Evolutionary conservation across 768 basidiomycete genomes (phyloP).

Genomic region (Heimioporus sp.): DNA sequence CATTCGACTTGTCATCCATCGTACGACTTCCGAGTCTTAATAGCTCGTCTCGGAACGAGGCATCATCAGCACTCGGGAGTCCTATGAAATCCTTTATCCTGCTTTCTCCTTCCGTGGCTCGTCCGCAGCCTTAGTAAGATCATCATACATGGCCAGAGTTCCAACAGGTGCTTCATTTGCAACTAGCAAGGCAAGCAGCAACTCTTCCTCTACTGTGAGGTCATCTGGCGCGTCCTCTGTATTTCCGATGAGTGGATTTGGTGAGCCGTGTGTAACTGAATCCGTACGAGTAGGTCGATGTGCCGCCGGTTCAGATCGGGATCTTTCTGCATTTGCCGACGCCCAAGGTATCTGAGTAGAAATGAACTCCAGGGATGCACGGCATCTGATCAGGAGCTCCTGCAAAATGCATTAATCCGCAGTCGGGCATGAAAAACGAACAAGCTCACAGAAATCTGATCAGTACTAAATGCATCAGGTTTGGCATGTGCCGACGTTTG

Average conservation of each 20-base stretch:
- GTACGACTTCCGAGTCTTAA: too few species aligned
- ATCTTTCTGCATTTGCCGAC: constrained; percentile 73
- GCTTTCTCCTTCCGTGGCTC: constrained; percentile 63
- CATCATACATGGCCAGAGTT: constrained; percentile 73
- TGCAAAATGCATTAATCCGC: constrained; percentile 26
- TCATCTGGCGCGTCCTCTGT: constrained; percentile 38
- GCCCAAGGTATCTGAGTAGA: constrained; percentile 92
- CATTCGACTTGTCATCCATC: too few species aligned
- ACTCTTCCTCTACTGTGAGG: constrained; percentile 68
- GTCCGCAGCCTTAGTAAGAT: constrained; percentile 68
- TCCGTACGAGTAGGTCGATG: constrained; percentile 10
- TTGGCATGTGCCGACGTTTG: constrained; percentile 68
- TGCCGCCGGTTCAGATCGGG: constrained; percentile 40
- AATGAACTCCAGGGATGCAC: constrained; percentile 73
- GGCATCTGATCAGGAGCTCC: constrained; percentile 84
- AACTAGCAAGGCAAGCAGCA: constrained; percentile 68
- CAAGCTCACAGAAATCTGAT: constrained; percentile 61
- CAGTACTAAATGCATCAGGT: constrained; percentile 58
- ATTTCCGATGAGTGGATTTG: constrained; percentile 25
- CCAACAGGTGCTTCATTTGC: constrained; percentile 72
- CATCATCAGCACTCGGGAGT: too few species aligned
- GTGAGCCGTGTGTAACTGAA: constrained; percentile 19
- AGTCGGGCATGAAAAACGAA: not conserved
- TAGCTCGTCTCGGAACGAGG: too few species aligned
- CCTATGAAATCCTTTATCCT: constrained; percentile 53